These are phyloP conservation scores for Elongisporangium prolatum DNA, from an alignment of 352 stramenopile genomes.

Conservation along the genomic window DNA sequence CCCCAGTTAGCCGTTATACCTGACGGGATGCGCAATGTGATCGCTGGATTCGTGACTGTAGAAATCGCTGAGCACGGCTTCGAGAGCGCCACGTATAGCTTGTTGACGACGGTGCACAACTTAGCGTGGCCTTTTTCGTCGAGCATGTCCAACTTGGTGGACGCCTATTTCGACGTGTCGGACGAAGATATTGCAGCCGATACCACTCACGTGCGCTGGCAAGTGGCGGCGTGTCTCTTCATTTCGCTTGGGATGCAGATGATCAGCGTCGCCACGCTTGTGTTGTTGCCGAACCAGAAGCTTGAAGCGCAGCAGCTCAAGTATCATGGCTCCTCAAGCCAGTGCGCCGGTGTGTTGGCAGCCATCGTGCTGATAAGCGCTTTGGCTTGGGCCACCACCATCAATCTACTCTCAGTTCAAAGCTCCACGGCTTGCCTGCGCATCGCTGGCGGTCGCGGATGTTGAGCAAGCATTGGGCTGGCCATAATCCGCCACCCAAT, in stretches of 20 bases:
- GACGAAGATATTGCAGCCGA: constrained; percentile 56
- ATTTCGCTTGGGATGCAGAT: constrained; percentile 49
- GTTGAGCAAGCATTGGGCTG: constrained; percentile 11
- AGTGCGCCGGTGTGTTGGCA: constrained; percentile 27
- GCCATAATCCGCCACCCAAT: neutral
- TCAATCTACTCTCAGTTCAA: constrained; percentile 62
- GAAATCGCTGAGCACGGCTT: constrained; percentile 72
- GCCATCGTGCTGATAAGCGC: constrained; percentile 31
- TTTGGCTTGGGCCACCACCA: constrained; percentile 42
- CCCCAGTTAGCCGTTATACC: constrained; percentile 53
- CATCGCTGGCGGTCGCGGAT: constrained; percentile 54
- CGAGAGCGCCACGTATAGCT: constrained; percentile 56
- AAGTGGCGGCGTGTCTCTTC: constrained; percentile 49
- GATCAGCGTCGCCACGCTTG: constrained; percentile 35
- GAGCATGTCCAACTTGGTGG: constrained; percentile 48
- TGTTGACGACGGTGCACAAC: constrained; percentile 68
- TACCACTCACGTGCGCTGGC: constrained; percentile 45
- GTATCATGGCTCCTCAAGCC: constrained; percentile 40
- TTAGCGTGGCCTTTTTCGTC: constrained; percentile 48
- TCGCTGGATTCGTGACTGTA: constrained; percentile 56
- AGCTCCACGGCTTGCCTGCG: constrained; percentile 55
- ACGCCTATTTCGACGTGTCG: constrained; percentile 50
- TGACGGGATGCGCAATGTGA: constrained; percentile 55
- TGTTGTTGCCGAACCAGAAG: constrained; percentile 61
- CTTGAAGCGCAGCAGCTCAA: constrained; percentile 56